Evolutionary conservation across 352 stramenopile species (phyloP).

Genomic region (Globisporangium yorkense): DNA sequence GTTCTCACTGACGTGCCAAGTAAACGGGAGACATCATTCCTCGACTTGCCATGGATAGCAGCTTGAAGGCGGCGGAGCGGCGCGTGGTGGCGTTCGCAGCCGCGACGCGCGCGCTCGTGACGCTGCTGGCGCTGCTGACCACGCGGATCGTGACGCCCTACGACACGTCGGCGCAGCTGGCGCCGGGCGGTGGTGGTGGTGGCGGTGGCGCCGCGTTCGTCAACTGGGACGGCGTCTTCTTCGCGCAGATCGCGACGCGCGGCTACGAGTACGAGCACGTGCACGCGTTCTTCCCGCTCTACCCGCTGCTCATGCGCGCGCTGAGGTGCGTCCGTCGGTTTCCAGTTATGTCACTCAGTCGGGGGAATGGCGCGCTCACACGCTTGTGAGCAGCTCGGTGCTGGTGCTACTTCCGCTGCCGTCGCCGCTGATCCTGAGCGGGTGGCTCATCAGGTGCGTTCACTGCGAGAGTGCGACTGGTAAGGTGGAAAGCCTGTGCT

Average conservation of each 20-base stretch:
- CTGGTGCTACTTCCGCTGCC: constrained; percentile 15
- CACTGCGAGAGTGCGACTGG: neutral
- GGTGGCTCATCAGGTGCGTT: constrained; percentile 46
- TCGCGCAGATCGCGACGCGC: constrained; percentile 50
- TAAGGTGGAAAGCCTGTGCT: neutral
- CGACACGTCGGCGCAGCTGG: constrained; percentile 55
- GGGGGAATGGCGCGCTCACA: neutral
- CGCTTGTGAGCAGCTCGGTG: constrained; percentile 1
- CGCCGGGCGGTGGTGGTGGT: constrained; percentile 8
- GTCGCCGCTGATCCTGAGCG: constrained; percentile 28
- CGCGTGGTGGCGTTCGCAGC: constrained; percentile 43
- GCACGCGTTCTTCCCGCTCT: constrained; percentile 83
- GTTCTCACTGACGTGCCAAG: too few species aligned
- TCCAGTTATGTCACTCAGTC: neutral
- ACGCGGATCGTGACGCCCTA: constrained; percentile 48
- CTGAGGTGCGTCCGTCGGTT: constrained; percentile 5
- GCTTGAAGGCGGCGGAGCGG: constrained; percentile 8
- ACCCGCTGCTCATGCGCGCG: constrained; percentile 46
- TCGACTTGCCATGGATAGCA: too few species aligned
- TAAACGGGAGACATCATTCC: too few species aligned
- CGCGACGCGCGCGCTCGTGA: constrained; percentile 38
- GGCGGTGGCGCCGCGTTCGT: constrained; percentile 33
- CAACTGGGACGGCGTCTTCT: constrained; percentile 88
- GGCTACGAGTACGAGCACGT: constrained; percentile 86
- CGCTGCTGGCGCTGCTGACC: constrained; percentile 38